phyloP scores from a whole-genome alignment of 768 basidiomycete species.

The Podaxis sp. region DNA sequence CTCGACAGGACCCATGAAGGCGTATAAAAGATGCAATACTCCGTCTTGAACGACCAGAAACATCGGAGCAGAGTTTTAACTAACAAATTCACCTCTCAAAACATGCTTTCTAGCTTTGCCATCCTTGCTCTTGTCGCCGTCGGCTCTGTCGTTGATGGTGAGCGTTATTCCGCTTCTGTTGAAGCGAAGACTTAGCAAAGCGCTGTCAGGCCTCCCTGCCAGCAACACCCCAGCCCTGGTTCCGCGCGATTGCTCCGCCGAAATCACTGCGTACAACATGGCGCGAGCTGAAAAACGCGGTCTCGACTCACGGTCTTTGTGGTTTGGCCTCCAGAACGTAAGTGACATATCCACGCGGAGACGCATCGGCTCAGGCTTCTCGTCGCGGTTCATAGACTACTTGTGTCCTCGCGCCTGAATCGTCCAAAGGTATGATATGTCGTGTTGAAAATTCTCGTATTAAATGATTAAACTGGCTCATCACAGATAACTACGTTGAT shows the following conservation, averaged over 20 bases:
- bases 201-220: background rate
- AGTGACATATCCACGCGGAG: background rate
- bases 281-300: slow-evolving; percentile 18
- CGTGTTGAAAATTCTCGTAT: too few species aligned
- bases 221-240: slow-evolving; percentile 8
- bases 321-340: slow-evolving; percentile 19
- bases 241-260: slow-evolving; percentile 20
- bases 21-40: slow-evolving; percentile 1
- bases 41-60: background rate
- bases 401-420: slow-evolving; percentile 20
- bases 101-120: slow-evolving; percentile 4
- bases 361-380: background rate
- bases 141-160: slow-evolving; percentile 5
- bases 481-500: slow-evolving; percentile 6
- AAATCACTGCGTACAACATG: slow-evolving; percentile 13
- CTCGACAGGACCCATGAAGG: background rate
- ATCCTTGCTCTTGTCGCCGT: background rate
- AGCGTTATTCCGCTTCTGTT: background rate
- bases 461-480: background rate
- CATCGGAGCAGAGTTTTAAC: background rate
- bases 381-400: slow-evolving; percentile 14
- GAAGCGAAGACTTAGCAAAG: background rate
- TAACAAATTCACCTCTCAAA: background rate
- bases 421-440: slow-evolving; percentile 11
- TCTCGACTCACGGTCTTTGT: slow-evolving; percentile 17